phyloP scores from a whole-genome alignment of 2,329 filamentous ascomycete species.

The Aspergillus sp. region DNA sequence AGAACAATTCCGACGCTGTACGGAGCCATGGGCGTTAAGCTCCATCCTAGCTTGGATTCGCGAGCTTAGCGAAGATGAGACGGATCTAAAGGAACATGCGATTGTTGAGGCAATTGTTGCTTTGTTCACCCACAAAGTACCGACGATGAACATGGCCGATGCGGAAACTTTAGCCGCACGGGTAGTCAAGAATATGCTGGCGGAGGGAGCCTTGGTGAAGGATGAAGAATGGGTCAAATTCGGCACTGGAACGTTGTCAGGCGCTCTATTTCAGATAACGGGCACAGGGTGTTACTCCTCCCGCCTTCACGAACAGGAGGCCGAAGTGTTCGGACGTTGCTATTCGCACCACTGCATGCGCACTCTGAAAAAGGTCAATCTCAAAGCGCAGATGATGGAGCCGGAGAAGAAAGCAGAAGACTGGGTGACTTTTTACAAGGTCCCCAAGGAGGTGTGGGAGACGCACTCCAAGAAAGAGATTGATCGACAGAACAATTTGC shows the following conservation, averaged over 20 bases:
- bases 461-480: constrained; percentile 80
- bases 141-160: constrained; percentile 97
- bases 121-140: constrained; percentile 90
- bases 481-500: constrained; percentile 87
- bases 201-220: constrained; percentile 72
- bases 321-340: constrained; percentile 69
- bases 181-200: constrained; percentile 78
- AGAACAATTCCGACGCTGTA: constrained; percentile 79
- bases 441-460: constrained; percentile 75
- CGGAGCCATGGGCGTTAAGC: constrained; percentile 90
- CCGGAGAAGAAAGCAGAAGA: constrained; percentile 71
- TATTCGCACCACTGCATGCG: constrained; percentile 93
- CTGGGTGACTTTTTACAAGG: constrained; percentile 85
- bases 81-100: constrained; percentile 79
- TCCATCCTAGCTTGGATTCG: constrained; percentile 84
- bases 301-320: constrained; percentile 69
- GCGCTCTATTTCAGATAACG: constrained; percentile 90
- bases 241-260: constrained; percentile 74
- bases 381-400: constrained; percentile 71
- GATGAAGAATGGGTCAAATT: constrained; percentile 99
- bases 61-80: constrained; percentile 86
- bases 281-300: constrained; percentile 88
- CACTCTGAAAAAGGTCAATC: constrained; percentile 90
- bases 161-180: constrained; percentile 80
- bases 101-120: constrained; percentile 85